Evolutionary conservation across 1,284 basidiomycete genomes (phyloP).

Genomic region (Pseudomicrostroma phylloplanum): DNA sequence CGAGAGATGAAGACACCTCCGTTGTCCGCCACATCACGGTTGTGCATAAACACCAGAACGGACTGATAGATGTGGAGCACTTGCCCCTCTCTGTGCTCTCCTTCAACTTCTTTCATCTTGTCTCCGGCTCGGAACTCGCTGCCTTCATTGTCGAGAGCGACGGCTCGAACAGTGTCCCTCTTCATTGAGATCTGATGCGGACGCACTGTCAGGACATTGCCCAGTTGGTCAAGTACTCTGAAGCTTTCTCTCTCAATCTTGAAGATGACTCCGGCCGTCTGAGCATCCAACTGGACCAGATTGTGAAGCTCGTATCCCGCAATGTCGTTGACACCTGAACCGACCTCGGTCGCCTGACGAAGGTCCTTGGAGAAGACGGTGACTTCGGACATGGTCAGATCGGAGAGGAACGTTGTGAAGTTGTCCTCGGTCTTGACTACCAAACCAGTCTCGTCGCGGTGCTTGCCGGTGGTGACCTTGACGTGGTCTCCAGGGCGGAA

Average conservation of each 20-base stretch:
- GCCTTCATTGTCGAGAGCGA: conserved; percentile 83
- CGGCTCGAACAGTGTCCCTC: conserved; percentile 73
- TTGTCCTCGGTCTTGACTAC: conserved; percentile 78
- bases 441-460: conserved; percentile 88
- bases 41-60: conserved; percentile 87
- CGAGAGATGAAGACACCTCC: conserved; percentile 86
- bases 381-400: conserved; percentile 91
- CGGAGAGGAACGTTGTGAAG: conserved; percentile 92
- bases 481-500: conserved; percentile 98
- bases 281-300: conserved; percentile 85
- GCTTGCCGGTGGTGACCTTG: conserved; percentile 93
- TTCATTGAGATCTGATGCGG: conserved; percentile 85
- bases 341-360: conserved; percentile 92
- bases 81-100: conserved; percentile 80
- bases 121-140: conserved; percentile 71
- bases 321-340: conserved; percentile 76
- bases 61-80: conserved; percentile 94
- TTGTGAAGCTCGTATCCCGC: conserved; percentile 94
- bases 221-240: conserved; percentile 90
- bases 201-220: conserved; percentile 72
- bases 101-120: conserved; percentile 86
- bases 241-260: conserved; percentile 93
- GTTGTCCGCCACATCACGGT: conserved; percentile 82
- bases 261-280: conserved; percentile 93
- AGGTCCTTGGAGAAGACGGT: conserved; percentile 96